phyloP scores from a whole-genome alignment of 768 basidiomycete species.

The Phylloporus sp. region DNA sequence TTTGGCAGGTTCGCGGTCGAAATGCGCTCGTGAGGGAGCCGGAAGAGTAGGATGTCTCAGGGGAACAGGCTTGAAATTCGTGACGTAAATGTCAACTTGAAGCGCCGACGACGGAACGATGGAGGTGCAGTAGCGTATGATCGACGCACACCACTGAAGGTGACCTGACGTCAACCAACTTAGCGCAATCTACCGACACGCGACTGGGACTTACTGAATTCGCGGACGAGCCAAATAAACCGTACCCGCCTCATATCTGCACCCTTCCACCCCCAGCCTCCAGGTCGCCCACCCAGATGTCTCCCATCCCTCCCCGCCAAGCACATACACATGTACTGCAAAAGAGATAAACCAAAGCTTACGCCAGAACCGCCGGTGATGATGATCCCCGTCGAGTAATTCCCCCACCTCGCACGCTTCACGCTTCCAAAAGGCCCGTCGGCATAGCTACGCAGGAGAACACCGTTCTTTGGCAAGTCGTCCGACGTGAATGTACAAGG shows the following conservation, averaged over 20 bases:
- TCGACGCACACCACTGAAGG: conserved; percentile 69
- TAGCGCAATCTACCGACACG: background rate
- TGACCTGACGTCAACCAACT: conserved; percentile 43
- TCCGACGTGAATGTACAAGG: conserved; percentile 1
- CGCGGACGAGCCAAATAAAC: conserved; percentile 74
- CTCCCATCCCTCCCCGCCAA: conserved; percentile 51
- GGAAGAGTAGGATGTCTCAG: conserved; percentile 5
- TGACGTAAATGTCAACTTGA: conserved; percentile 71
- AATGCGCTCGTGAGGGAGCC: conserved; percentile 14
- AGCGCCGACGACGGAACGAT: conserved; percentile 46
- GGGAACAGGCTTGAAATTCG: conserved; percentile 43
- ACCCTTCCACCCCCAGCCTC: conserved; percentile 38
- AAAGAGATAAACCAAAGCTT: conserved; percentile 61
- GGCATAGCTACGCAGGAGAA: conserved; percentile 52
- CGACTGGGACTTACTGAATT: conserved; percentile 53
- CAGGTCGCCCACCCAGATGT: conserved; percentile 42
- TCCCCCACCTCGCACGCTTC: conserved; percentile 51
- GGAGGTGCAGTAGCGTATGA: conserved; percentile 56
- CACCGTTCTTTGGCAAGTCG: conserved; percentile 38
- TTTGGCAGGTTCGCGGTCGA: conserved; percentile 1
- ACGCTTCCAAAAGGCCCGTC: conserved; percentile 71
- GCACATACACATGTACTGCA: conserved; percentile 58
- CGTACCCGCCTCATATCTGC: conserved; percentile 51
- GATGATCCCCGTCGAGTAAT: conserved; percentile 55
- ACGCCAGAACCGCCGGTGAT: conserved; percentile 72